Conservation (phyloP, 75 land plant species). For the Pseudotsuga menziesii region DNA sequence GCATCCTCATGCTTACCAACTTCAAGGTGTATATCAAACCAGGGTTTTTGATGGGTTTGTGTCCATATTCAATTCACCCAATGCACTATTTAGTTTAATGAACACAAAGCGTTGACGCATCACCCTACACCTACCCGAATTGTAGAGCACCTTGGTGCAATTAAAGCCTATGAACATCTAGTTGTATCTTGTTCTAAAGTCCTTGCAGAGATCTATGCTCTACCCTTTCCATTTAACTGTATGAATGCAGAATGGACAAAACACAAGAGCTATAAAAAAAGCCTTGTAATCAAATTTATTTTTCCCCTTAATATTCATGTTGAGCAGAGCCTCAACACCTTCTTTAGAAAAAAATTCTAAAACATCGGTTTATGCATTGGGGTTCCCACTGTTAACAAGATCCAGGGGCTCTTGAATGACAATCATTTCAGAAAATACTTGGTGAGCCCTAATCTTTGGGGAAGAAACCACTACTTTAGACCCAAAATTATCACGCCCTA, state of each 20-base stretch:
- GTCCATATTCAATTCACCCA: no score
- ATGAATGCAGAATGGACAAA: not conserved
- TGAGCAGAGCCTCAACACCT: slow-evolving; percentile 54
- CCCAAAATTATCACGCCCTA: slow-evolving; percentile 22
- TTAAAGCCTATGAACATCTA: no score
- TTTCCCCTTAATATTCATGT: slow-evolving; percentile 56
- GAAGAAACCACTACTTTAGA: slow-evolving; percentile 12
- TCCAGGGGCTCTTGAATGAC: slow-evolving; percentile 2
- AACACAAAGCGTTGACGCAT: no score
- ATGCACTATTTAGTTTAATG: no score
- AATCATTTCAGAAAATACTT: slow-evolving; percentile 12
- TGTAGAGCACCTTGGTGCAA: no score
- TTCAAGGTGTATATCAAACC: no score
- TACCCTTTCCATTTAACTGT: not conserved
- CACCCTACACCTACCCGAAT: no score
- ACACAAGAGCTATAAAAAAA: not conserved
- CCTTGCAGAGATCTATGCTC: no score
- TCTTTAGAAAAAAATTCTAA: slow-evolving; percentile 28
- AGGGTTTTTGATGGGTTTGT: no score
- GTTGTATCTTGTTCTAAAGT: no score
- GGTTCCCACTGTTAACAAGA: not conserved
- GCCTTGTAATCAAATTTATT: slow-evolving; percentile 67
- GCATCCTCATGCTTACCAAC: no score
- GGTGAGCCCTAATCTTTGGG: slow-evolving; percentile 16
- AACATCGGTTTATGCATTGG: slow-evolving; percentile 1